Evolutionary conservation across 495 filamentous ascomycete genomes (phyloP), one percentile per base, ranked within the genome.

Genomic region (Aspergillus taichungensis): DNA sequence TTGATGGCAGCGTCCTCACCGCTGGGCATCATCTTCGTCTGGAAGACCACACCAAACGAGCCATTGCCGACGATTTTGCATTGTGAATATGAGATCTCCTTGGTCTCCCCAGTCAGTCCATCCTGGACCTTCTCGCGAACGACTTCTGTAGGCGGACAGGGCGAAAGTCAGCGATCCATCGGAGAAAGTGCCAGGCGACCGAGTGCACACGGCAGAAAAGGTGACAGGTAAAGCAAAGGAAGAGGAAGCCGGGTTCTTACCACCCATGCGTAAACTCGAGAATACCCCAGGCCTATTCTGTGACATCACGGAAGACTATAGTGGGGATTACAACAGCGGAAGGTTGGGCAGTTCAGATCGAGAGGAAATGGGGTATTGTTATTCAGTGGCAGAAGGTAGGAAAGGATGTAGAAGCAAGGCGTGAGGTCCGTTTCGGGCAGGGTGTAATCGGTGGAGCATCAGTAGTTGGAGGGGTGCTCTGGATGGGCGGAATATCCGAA

Each of bases 41-140:
- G 92, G 63, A 98, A 98, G 49, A 98, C 92, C 13, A 98, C 92
- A 48, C 92, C 92, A 62, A 98, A 98, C 10, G 92, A 97, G 43
- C 92, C 92, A 68, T 98, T 98, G 56, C 92, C 92, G n/a, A 98
- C 92, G 51, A 98, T 97, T 73, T 98, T 98, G 72, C 92, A 98
- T 64, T 98, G 92, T 35, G 92, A 97, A 59, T 98, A 98, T 61
- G 92, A 87, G 69, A 98, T 84, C 57, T 98, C 92, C 63, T 84
- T 85, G 47, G 87, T 89, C 61, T 98, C 94, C 40, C 92, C 92
- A 1, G 92, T 97, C 54, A 94, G 72, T 57, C 92, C 92, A 78
- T 98, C 92, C 70, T 98, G 92, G 51, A 98, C 92, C 72, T 94
- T 97, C 71, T 98, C 92, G 56, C 90, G 87, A 57, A 98, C 88